Conservation (phyloP, 768 basidiomycete species). For the Butyriboletus loyo region DNA sequence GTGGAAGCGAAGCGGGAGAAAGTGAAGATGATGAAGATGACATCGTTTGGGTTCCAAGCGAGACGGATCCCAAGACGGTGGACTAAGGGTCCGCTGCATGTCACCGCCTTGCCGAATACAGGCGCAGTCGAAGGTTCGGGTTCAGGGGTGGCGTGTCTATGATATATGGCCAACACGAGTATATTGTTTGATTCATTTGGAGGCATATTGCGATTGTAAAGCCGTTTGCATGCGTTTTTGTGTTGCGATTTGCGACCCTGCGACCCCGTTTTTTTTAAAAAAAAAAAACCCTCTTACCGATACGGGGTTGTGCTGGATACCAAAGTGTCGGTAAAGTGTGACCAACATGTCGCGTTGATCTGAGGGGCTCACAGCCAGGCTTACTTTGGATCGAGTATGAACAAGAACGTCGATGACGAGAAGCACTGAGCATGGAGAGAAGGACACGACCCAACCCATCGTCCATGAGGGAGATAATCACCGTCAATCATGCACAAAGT, state of each 20-base stretch:
- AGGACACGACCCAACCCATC: background rate
- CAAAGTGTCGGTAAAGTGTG: conserved; percentile 16
- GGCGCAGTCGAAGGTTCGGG: conserved; percentile 10
- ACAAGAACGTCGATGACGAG: conserved; percentile 11
- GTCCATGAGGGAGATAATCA: conserved; percentile 24
- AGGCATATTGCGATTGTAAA: conserved; percentile 16
- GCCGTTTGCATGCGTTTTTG: background rate
- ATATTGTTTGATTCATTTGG: conserved; percentile 7
- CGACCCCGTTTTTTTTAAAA: background rate
- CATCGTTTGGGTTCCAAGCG: conserved; percentile 31
- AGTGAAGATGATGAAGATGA: conserved; percentile 31
- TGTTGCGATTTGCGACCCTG: conserved; percentile 9
- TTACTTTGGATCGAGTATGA: conserved; percentile 1
- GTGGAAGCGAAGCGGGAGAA: conserved; percentile 20
- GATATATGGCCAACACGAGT: conserved; percentile 9
- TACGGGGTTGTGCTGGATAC: conserved; percentile 10
- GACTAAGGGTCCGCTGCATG: conserved; percentile 14
- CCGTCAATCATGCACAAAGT: conserved; percentile 19
- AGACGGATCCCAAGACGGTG: conserved; percentile 7
- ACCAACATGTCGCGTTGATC: too few relatives aligned
- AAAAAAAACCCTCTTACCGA: conserved; percentile 1
- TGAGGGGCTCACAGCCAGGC: too few relatives aligned
- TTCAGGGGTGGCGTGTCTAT: conserved; percentile 17
- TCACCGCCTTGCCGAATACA: conserved; percentile 2
- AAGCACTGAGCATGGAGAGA: background rate